These are phyloP conservation scores for Lactarius indigo DNA, from an alignment of 768 basidiomycete genomes.

Conservation along the genomic window DNA sequence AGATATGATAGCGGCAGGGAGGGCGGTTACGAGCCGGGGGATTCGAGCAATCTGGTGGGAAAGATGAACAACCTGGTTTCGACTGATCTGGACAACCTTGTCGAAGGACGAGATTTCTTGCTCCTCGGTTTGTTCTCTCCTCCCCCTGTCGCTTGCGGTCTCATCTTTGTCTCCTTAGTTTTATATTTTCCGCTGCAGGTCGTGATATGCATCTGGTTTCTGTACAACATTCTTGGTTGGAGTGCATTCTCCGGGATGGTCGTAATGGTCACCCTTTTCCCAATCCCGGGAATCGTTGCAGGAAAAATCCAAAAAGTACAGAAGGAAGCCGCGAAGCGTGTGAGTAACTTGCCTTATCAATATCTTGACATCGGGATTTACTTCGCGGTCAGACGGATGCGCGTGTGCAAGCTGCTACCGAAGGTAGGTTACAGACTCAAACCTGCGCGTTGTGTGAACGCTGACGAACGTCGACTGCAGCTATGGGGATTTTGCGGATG, in stretches of 20 bases:
- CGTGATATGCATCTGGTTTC: constrained; percentile 38
- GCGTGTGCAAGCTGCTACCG: constrained; percentile 44
- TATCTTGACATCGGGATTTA: not conserved
- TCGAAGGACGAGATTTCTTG: constrained; percentile 30
- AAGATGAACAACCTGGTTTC: constrained; percentile 77
- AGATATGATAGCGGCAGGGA: constrained; percentile 4
- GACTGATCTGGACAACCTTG: constrained; percentile 47
- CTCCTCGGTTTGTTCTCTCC: constrained; percentile 12
- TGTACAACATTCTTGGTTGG: constrained; percentile 48
- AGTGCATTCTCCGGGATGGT: constrained; percentile 42
- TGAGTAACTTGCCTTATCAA: constrained; percentile 19
- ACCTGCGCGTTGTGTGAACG: not conserved
- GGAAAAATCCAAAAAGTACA: constrained; percentile 37
- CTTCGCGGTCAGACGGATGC: constrained; percentile 39
- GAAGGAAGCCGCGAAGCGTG: constrained; percentile 39
- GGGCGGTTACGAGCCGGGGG: not conserved
- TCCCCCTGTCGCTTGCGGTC: constrained; percentile 28
- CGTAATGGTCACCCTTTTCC: constrained; percentile 39
- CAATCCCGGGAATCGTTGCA: constrained; percentile 41
- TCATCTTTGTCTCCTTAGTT: constrained; percentile 8
- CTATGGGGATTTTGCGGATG: constrained; percentile 42
- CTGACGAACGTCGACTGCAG: constrained; percentile 24
- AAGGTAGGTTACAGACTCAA: constrained; percentile 30
- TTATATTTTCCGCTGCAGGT: constrained; percentile 42
- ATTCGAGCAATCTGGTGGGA: constrained; percentile 53